Percentiles rank a stretch among this genome's conserved stretches.
Conservation (phyloP, 2,329 filamentous ascomycete genomes). For the Pseudogymnoascus sp. region DNA sequence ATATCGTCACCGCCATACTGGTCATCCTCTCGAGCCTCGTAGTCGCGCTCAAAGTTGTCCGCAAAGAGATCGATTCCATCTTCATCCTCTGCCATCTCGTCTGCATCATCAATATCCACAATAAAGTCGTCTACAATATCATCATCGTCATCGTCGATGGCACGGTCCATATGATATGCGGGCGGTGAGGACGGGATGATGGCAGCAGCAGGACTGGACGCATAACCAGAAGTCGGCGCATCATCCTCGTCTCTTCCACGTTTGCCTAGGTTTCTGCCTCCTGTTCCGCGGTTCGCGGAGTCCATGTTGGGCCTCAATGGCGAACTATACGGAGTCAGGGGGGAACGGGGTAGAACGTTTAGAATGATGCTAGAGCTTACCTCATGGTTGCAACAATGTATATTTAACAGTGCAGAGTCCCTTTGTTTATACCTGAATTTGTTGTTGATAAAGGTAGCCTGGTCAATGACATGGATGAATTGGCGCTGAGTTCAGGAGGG, state of each 20-base stretch:
- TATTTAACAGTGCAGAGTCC: not conserved
- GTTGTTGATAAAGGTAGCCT: conserved; percentile 8
- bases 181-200: conserved; percentile 59
- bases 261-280: conserved; percentile 47
- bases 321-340: conserved; percentile 49
- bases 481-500: conserved; percentile 7
- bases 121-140: conserved; percentile 65
- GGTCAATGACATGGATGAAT: conserved; percentile 6
- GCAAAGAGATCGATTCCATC: conserved; percentile 74
- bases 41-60: conserved; percentile 66
- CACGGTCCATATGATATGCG: conserved; percentile 55
- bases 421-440: not conserved
- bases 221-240: conserved; percentile 42
- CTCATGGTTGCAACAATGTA: conserved; percentile 25
- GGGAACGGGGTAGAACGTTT: conserved; percentile 11
- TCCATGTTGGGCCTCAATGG: conserved; percentile 74
- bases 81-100: conserved; percentile 74
- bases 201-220: conserved; percentile 44
- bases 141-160: conserved; percentile 60
- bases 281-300: conserved; percentile 70
- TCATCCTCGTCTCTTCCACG: conserved; percentile 60
- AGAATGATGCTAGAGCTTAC: conserved; percentile 20
- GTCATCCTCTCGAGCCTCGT: conserved; percentile 60
- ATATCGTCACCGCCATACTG: conserved; percentile 63
- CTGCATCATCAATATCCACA: conserved; percentile 68